Percentiles rank a stretch among this genome's conserved stretches.
Conservation (phyloP, 192 early-diverging fungal genomes). For the Mortierella antarctica region DNA sequence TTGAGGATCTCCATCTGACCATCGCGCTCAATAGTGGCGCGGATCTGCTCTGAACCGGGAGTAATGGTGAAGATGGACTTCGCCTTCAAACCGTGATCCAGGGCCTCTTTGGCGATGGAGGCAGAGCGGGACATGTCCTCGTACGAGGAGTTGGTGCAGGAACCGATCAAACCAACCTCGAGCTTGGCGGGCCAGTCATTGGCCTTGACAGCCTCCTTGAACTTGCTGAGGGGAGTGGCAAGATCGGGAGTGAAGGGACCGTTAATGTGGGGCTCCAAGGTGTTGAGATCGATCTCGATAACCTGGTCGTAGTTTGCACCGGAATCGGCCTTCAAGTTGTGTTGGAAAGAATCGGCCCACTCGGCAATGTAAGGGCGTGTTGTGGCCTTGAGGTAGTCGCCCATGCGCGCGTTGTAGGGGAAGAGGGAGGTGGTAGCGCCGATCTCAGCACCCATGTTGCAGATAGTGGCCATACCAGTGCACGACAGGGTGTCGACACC, state of each 20-base stretch:
- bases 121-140: slow-evolving; percentile 97
- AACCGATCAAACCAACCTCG: slow-evolving; percentile 93
- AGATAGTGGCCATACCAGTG: slow-evolving; percentile 99
- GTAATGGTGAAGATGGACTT: slow-evolving; percentile 91
- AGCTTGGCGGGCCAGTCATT: slow-evolving; percentile 92
- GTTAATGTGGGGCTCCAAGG: slow-evolving; percentile 96
- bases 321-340: slow-evolving; percentile 91
- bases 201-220: slow-evolving; percentile 86
- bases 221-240: slow-evolving; percentile 92
- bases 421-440: slow-evolving; percentile 98
- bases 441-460: slow-evolving; percentile 99
- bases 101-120: slow-evolving; percentile 86
- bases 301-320: slow-evolving; percentile 92
- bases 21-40: slow-evolving; percentile 95
- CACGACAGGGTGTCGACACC: slow-evolving; percentile 95
- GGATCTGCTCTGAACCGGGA: slow-evolving; percentile 97
- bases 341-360: slow-evolving; percentile 83
- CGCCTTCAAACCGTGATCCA: slow-evolving; percentile 81
- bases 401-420: slow-evolving; percentile 94
- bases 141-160: slow-evolving; percentile 99
- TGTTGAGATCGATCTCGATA: slow-evolving; percentile 93
- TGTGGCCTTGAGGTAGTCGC: slow-evolving; percentile 90
- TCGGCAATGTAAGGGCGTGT: slow-evolving; percentile 82
- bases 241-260: slow-evolving; percentile 96
- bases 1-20: slow-evolving; percentile 83